phyloP scores from a whole-genome alignment of 345 rosid genomes.

The Clarkia xantiana region DNA sequence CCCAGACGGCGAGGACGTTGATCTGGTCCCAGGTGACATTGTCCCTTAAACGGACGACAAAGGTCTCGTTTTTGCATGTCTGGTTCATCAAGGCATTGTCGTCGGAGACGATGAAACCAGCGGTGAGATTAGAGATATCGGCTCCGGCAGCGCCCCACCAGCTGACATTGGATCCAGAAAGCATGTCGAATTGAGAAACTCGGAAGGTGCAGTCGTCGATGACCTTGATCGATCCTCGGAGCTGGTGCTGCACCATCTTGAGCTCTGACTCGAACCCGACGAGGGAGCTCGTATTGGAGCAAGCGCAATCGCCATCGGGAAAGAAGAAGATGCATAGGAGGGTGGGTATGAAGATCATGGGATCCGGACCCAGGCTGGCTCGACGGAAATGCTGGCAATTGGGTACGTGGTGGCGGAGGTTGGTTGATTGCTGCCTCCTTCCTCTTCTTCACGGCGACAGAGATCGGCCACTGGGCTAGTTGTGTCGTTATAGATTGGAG shows the following conservation, averaged over 20 bases:
- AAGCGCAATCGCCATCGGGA: slow-evolving; percentile 29
- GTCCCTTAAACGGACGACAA: slow-evolving; percentile 31
- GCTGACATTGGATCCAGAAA: slow-evolving; percentile 55
- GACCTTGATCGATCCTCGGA: slow-evolving; percentile 55
- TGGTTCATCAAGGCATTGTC: slow-evolving; percentile 49
- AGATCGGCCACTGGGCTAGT: too few species aligned
- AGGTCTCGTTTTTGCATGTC: slow-evolving; percentile 52
- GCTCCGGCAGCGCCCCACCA: slow-evolving; percentile 64
- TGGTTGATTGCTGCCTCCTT: too few species aligned
- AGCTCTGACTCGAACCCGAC: slow-evolving; percentile 53
- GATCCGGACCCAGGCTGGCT: slow-evolving; percentile 1
- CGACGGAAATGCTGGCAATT: too few species aligned
- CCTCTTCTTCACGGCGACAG: too few species aligned
- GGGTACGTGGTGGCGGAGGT: too few species aligned
- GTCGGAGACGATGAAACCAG: slow-evolving; percentile 55
- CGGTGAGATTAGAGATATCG: slow-evolving; percentile 46
- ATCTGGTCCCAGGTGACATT: slow-evolving; percentile 56
- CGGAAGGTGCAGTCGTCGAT: slow-evolving; percentile 73
- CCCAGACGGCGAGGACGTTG: slow-evolving; percentile 58
- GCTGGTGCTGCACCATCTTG: slow-evolving; percentile 77
- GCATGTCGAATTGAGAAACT: slow-evolving; percentile 74
- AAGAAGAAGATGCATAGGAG: slow-evolving; percentile 10
- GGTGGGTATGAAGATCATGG: slow-evolving; percentile 11
- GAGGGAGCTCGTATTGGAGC: slow-evolving; percentile 46
- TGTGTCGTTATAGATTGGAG: background rate